These are phyloP conservation scores for Staphylotrichum longicolle DNA, from an alignment of 495 filamentous ascomycete genomes.

Conservation along the genomic window DNA sequence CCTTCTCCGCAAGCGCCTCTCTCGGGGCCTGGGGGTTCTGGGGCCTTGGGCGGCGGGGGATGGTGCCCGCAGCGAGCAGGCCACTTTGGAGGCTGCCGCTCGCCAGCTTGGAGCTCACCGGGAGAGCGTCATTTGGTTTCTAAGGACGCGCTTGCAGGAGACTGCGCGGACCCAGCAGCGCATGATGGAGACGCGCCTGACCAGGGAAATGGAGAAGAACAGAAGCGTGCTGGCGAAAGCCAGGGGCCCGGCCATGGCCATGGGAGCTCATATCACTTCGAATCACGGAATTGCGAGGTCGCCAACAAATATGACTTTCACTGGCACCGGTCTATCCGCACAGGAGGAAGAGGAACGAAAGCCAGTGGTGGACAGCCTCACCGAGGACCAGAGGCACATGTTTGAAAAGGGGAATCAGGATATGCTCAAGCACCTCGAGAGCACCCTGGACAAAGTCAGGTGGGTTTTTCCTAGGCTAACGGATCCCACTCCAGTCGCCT, in stretches of 20 bases:
- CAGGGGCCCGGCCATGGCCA: constrained; percentile 27
- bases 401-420: constrained; percentile 92
- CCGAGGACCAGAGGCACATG: constrained; percentile 80
- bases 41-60: constrained; percentile 75
- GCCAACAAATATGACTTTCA: not conserved
- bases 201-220: constrained; percentile 81
- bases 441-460: constrained; percentile 88
- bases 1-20: constrained; percentile 67
- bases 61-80: constrained; percentile 56
- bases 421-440: constrained; percentile 89
- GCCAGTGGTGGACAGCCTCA: constrained; percentile 59
- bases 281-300: constrained; percentile 19
- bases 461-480: constrained; percentile 33
- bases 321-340: constrained; percentile 30
- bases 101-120: constrained; percentile 60
- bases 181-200: constrained; percentile 89
- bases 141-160: constrained; percentile 70
- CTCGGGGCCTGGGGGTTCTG: constrained; percentile 54
- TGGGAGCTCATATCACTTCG: constrained; percentile 13
- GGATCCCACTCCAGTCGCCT: not conserved
- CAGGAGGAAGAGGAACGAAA: constrained; percentile 39
- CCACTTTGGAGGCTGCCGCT: constrained; percentile 64
- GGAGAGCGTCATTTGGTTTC: constrained; percentile 79
- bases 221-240: constrained; percentile 80
- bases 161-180: constrained; percentile 71